Evolutionary conservation across 2,329 filamentous ascomycete species (phyloP), one percentile per base, ranked within the genome.

Genomic region (Penicillium sp.): DNA sequence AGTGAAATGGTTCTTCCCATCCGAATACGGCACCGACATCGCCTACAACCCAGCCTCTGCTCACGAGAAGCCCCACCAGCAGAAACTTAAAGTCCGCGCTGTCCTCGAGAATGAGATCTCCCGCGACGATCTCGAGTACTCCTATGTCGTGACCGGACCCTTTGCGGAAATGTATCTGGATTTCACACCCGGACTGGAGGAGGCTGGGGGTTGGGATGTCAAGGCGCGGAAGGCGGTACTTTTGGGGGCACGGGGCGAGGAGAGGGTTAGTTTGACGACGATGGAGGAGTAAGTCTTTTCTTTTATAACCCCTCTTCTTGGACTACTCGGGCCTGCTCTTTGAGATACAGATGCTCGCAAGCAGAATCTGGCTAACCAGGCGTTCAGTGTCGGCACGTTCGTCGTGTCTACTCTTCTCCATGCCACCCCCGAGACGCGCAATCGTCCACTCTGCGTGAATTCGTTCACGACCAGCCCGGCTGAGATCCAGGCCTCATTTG

Each of bases 101-200:
- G 83, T 82, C 33, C 79, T 89, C 35, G 79, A 81, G 41, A 66
- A 72, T 4, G 81, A 83, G 37, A 75, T 81, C n/a, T 68, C 83
- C 14, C 66, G 66, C 3, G 79, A 80, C 64, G 74, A 80, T 7
- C 70, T 91, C 27, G 79, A 85, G 51, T 81, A 87, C 56, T 89
- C 88, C 0, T 90, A 87, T 69, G 76, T 91, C 0, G 88, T 91
- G 4, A 90, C 88, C 0, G 88, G 88, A 0, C 88, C 88, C 0
- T 91, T 88, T 64, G 82, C 83, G 33, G 88, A 89, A 60, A 79
- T 88, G 69, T 90, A 82, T 76, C 77, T 89, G 46, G 72, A 68
- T 6, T 66, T 76, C 16, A n/a, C 58, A n/a, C 70, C 76, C 6
- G 73, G 71, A 0, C 66, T 76, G 36, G 70, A 72, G 52, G 69